Base-by-base conservation (phyloP, 305 asterid species). In the Fraxinus sp. region DNA sequence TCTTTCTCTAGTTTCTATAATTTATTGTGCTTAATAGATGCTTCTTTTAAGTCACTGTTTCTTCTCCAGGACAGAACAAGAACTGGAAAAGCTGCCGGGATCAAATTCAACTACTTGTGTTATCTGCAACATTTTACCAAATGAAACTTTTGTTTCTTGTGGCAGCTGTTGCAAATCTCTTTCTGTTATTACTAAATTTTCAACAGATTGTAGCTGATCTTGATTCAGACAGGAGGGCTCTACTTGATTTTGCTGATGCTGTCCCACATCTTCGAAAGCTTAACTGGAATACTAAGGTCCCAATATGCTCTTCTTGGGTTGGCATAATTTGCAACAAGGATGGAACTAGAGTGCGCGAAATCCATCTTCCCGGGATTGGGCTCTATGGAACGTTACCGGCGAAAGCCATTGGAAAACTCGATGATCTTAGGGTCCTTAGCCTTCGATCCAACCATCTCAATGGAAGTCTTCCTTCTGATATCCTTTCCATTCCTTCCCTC, bases 301-400 rank as follows among this genome's bases (percentile, higher is more conserved):
- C 90, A 1, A 49, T 93, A 36, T 96, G 99, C 91, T 75, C 75
- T 4, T 90, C 97, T 28, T 96, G 99, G 99, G 85, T 83, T 3
- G 99, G 99, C 70, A 85, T 96, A 81, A 85, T 88, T 71, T 96
- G 99, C 90, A 81, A 91, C 11, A 70, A 79, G 18, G 89, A 91
- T 72, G 85, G 87, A 77, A 87, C 89, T 22, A 80, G 97, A 85
- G 98, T 96, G 49, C 49, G 77, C 8, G 98, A 83, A 6, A 77
- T 96, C 55, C 99, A 88, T 87, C 94, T 96, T 43, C 99, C 99
- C 0, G 99, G 89, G 41, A 75, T 92, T 24, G 99, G 99, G 26
- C 90, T 96, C 3, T 91, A 81, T 77, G 99, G 98, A 22, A 55
- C 90, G 0, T 88, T 96, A 73, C 99, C 98, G 3, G 55, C 77